Conservation (phyloP, 2,329 filamentous ascomycete species). For the Penicillium sp. region DNA sequence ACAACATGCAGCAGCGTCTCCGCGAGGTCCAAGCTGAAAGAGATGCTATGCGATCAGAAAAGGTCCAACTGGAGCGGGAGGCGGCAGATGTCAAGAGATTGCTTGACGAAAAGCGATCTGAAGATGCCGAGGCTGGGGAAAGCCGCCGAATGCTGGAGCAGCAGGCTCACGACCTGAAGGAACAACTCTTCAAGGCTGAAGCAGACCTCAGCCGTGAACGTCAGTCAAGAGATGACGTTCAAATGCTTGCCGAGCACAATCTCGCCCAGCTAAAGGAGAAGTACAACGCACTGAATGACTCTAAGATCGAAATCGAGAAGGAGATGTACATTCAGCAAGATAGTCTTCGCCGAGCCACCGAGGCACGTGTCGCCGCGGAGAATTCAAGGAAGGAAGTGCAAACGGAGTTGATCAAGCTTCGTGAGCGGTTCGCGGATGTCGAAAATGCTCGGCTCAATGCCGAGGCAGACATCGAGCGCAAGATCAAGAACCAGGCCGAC, state of each 20-base stretch:
- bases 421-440: conserved; percentile 75
- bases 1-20: conserved; percentile 68
- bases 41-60: conserved; percentile 79
- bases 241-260: conserved; percentile 85
- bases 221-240: conserved; percentile 90
- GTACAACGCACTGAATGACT: conserved; percentile 79
- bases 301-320: conserved; percentile 96
- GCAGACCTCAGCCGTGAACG: conserved; percentile 85
- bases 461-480: conserved; percentile 74
- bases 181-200: conserved; percentile 77
- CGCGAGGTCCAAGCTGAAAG: conserved; percentile 84
- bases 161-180: conserved; percentile 82
- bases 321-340: conserved; percentile 96
- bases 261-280: conserved; percentile 77
- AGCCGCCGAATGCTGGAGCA: conserved; percentile 77
- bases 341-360: conserved; percentile 76
- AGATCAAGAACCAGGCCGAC: conserved; percentile 69
- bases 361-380: conserved; percentile 74
- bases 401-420: conserved; percentile 73
- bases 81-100: conserved; percentile 81
- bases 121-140: conserved; percentile 78
- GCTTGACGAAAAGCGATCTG: conserved; percentile 80
- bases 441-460: conserved; percentile 82
- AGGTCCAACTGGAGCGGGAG: conserved; percentile 79
- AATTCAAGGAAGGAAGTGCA: conserved; percentile 86